A percentile compares a stretch with the other conserved stretches of the same genome.
These are phyloP conservation scores for Venturia oleaginea DNA, from an alignment of 2,329 filamentous ascomycete genomes.

Conservation along the genomic window DNA sequence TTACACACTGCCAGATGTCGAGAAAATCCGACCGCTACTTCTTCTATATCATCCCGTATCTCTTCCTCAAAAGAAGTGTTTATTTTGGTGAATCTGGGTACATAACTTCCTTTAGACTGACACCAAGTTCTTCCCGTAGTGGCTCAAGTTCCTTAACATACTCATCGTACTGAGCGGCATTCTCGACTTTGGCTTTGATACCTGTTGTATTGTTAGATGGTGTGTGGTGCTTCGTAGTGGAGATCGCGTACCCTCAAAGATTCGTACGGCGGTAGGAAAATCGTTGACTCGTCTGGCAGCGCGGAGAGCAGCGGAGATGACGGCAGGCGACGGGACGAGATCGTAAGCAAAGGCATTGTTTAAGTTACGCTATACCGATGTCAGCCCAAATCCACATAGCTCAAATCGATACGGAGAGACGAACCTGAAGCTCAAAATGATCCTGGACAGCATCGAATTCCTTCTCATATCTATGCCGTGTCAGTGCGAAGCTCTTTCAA, in stretches of 20 bases:
- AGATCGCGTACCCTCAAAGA: conserved; percentile 79
- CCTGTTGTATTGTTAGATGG: conserved; percentile 42
- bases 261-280: conserved; percentile 93
- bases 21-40: not conserved
- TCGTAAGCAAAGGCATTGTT: conserved; percentile 99
- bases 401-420: not conserved
- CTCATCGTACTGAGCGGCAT: conserved; percentile 92
- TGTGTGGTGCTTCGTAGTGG: not conserved
- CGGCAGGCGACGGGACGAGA: conserved; percentile 88
- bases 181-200: conserved; percentile 99
- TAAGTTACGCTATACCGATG: conserved; percentile 64
- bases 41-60: not conserved
- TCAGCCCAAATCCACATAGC: conserved; percentile 1
- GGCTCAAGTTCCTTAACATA: conserved; percentile 90
- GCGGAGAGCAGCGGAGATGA: conserved; percentile 83
- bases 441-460: conserved; percentile 97
- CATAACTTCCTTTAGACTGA: conserved; percentile 84
- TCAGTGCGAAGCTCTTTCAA: conserved; percentile 14
- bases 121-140: conserved; percentile 85
- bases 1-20: not conserved
- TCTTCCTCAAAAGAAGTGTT: not conserved
- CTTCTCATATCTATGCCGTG: conserved; percentile 80
- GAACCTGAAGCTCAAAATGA: conserved; percentile 95
- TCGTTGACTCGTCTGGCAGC: conserved; percentile 96
- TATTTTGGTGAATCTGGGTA: conserved; percentile 51